These are phyloP conservation scores for Komagataella mondaviorum DNA, from an alignment of 805 yeast species.

Conservation along the genomic window DNA sequence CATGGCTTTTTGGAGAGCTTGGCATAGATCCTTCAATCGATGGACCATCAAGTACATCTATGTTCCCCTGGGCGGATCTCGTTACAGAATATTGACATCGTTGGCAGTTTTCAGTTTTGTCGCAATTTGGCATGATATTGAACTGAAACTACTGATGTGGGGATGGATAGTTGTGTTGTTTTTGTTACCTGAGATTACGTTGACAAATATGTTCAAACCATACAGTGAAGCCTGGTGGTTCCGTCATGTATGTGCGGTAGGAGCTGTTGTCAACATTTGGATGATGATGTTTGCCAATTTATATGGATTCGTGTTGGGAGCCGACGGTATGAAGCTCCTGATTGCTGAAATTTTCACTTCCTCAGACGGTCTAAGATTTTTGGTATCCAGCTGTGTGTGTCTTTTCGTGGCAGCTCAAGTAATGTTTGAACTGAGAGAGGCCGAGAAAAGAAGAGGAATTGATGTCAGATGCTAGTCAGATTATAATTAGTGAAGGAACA, in stretches of 20 bases:
- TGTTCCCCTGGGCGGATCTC: slow-evolving; percentile 81
- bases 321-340: slow-evolving; percentile 65
- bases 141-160: slow-evolving; percentile 78
- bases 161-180: slow-evolving; percentile 90
- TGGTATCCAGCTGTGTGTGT: slow-evolving; percentile 44
- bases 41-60: slow-evolving; percentile 87
- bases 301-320: slow-evolving; percentile 88
- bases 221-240: slow-evolving; percentile 42
- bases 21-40: slow-evolving; percentile 91
- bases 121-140: slow-evolving; percentile 97
- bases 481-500: background rate
- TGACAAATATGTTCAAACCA: slow-evolving; percentile 29
- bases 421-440: slow-evolving; percentile 87
- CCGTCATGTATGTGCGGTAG: slow-evolving; percentile 71
- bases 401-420: slow-evolving; percentile 80
- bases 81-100: slow-evolving; percentile 58
- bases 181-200: slow-evolving; percentile 71
- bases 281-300: slow-evolving; percentile 96
- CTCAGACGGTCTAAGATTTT: slow-evolving; percentile 48
- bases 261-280: slow-evolving; percentile 88
- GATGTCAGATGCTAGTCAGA: slow-evolving; percentile 53
- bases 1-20: slow-evolving; percentile 94
- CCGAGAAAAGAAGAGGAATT: slow-evolving; percentile 74
- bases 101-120: slow-evolving; percentile 87
- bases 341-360: slow-evolving; percentile 65